phyloP scores from a whole-genome alignment of 208 protist species.

The Vickermania ingenoplastis region DNA sequence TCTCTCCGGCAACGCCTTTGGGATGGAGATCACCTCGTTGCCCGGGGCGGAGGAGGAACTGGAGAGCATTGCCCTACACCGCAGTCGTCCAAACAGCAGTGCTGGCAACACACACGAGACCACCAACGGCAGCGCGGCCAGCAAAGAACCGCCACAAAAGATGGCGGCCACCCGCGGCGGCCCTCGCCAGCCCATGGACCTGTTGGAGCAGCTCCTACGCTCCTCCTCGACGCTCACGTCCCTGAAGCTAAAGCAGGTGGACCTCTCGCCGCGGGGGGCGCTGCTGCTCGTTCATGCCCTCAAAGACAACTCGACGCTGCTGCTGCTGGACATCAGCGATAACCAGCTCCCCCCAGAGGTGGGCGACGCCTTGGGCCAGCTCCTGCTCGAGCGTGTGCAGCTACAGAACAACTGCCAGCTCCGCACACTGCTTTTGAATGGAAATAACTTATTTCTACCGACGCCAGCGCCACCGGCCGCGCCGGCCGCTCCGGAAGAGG shows the following conservation, averaged over 20 bases:
- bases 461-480: slow-evolving; percentile 1
- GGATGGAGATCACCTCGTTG: neutral
- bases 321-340: slow-evolving; percentile 53
- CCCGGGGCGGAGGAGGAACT: neutral
- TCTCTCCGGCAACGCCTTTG: slow-evolving; percentile 59
- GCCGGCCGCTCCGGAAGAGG: neutral
- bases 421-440: slow-evolving; percentile 42
- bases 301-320: slow-evolving; percentile 28
- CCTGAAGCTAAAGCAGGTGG: slow-evolving; percentile 46
- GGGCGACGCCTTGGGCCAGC: slow-evolving; percentile 39
- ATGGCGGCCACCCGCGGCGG: neutral
- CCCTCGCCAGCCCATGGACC: slow-evolving; percentile 36
- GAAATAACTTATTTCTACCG: slow-evolving; percentile 46
- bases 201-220: slow-evolving; percentile 53
- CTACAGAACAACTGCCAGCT: slow-evolving; percentile 26
- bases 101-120: neutral
- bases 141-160: neutral
- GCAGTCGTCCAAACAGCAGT: neutral
- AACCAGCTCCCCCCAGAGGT: slow-evolving; percentile 53
- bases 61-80: neutral
- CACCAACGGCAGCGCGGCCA: neutral
- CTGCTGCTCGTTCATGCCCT: slow-evolving; percentile 45
- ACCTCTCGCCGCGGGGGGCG: slow-evolving; percentile 34
- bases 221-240: slow-evolving; percentile 38
- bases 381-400: slow-evolving; percentile 35